Conservation (phyloP, 306 rosid species). For the peach (Prunus persica) region DNA sequence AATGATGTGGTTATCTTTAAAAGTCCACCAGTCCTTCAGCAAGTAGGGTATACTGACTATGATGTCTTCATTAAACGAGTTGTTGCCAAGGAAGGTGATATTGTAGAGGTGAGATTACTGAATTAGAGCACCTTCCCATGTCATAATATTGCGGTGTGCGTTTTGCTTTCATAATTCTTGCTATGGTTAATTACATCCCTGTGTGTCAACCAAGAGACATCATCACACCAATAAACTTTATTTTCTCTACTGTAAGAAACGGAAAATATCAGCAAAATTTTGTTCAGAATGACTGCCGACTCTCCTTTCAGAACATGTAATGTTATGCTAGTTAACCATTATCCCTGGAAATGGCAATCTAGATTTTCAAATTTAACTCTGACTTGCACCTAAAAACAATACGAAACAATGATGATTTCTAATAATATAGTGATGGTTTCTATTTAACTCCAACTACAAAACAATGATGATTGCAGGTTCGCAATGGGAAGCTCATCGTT, state of each 20-base stretch:
- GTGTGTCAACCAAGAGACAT: neutral
- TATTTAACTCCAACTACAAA: neutral
- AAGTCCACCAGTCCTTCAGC: conserved; percentile 96
- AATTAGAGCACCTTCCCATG: conserved; percentile 1
- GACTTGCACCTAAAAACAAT: neutral
- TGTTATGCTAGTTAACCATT: neutral
- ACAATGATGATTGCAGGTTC: conserved; percentile 59
- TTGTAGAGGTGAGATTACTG: conserved; percentile 66
- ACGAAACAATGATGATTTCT: neutral
- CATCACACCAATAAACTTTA: neutral
- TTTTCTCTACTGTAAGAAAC: neutral
- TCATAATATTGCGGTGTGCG: neutral
- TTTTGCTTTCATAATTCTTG: neutral
- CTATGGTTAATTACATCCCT: neutral
- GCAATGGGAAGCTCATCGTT: conserved; percentile 76
- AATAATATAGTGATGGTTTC: neutral
- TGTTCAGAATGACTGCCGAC: neutral
- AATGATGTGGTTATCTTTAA: conserved; percentile 89
- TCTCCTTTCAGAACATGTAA: neutral
- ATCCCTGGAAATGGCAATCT: neutral
- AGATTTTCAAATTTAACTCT: neutral
- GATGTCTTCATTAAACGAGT: conserved; percentile 94
- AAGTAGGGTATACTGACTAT: conserved; percentile 85
- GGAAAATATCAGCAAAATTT: neutral
- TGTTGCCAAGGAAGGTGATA: conserved; percentile 90